phyloP scores from a whole-genome alignment of 257 asterid genomes.

The Solanum tarijense region DNA sequence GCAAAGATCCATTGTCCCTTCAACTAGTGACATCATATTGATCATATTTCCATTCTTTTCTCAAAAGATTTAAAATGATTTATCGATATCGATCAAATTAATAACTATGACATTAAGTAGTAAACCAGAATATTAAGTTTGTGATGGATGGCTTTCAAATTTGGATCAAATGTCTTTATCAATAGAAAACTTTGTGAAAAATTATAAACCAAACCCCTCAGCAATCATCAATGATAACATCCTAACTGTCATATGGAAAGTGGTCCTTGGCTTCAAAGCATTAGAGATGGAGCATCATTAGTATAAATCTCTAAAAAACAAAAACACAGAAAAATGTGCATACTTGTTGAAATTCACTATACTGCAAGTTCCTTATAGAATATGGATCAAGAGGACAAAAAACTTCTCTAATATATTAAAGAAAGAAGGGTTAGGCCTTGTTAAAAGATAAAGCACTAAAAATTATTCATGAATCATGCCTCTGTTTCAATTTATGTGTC shows the following conservation, averaged over 20 bases:
- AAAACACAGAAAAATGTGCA: neutral
- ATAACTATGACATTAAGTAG: neutral
- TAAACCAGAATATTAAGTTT: neutral
- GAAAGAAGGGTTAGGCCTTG: neutral
- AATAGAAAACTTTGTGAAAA: neutral
- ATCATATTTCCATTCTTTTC: neutral
- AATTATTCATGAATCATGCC: no score
- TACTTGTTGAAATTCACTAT: neutral
- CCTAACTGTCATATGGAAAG: neutral
- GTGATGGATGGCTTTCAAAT: neutral
- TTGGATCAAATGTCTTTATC: slow-evolving; percentile 11
- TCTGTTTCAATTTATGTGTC: no score
- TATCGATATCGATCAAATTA: neutral
- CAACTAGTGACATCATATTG: neutral
- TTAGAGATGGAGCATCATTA: neutral
- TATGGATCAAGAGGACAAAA: neutral
- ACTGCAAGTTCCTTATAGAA: neutral
- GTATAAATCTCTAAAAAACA: neutral
- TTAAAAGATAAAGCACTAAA: no score
- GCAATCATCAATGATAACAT: neutral
- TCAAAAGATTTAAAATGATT: neutral
- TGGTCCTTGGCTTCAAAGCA: slow-evolving; percentile 21
- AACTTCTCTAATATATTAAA: neutral
- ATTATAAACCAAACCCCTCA: neutral
- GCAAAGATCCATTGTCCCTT: slow-evolving; percentile 25